These are phyloP conservation scores for Luffa aegyptiaca DNA, from an alignment of 306 rosid genomes.

Conservation along the genomic window DNA sequence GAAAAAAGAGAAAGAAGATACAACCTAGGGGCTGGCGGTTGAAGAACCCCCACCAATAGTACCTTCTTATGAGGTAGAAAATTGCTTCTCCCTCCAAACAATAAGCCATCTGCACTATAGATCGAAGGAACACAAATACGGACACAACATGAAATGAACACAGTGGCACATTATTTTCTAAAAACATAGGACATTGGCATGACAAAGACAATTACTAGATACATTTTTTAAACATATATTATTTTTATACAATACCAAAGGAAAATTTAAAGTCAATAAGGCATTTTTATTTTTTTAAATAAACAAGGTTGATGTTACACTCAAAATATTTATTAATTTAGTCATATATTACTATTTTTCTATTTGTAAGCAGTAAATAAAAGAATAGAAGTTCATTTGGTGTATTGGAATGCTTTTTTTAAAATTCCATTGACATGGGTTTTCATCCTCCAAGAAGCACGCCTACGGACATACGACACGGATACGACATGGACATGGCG, in stretches of 20 bases:
- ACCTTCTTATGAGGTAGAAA: constrained; percentile 64
- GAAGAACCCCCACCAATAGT: constrained; percentile 23
- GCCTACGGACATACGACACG: no score
- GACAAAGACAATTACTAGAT: background rate
- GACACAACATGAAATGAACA: background rate
- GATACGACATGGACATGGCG: no score
- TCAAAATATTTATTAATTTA: background rate
- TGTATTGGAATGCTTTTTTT: background rate
- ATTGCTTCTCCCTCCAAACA: background rate
- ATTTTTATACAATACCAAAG: background rate
- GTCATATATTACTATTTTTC: background rate
- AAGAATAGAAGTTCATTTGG: background rate
- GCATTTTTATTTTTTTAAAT: background rate
- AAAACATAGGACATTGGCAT: background rate
- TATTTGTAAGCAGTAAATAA: background rate
- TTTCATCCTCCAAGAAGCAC: background rate
- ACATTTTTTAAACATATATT: background rate
- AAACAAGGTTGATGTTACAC: background rate
- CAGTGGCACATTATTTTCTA: background rate
- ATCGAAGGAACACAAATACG: background rate
- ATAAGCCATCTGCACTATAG: no score
- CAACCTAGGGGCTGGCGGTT: no score
- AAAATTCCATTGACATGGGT: background rate
- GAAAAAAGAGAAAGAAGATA: no score
- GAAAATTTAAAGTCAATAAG: background rate